Evolutionary conservation across 352 stramenopile species (phyloP).

Genomic region (Globisporangium abappressorium): DNA sequence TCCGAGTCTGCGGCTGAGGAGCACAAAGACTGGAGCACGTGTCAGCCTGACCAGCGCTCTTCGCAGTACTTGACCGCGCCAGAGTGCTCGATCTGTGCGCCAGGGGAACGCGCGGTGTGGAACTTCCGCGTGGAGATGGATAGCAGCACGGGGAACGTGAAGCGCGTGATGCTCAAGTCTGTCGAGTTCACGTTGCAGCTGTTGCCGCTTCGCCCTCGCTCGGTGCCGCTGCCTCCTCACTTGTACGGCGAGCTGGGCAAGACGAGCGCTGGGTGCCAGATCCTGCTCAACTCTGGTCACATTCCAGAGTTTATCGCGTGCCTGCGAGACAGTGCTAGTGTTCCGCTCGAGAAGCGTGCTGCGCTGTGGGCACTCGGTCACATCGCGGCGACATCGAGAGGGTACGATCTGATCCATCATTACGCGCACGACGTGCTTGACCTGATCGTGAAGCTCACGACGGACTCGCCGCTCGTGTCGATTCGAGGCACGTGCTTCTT

Average conservation of each 20-base stretch:
- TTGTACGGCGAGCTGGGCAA: conserved; percentile 86
- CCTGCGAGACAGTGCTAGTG: conserved; percentile 74
- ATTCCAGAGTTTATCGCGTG: conserved; percentile 83
- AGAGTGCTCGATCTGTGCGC: conserved; percentile 74
- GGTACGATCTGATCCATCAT: conserved; percentile 79
- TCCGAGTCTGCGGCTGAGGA: conserved; percentile 70
- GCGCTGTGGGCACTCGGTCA: conserved; percentile 83
- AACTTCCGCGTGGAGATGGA: conserved; percentile 90
- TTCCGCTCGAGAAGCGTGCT: conserved; percentile 83
- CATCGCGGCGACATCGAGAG: conserved; percentile 70
- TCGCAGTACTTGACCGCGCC: conserved; percentile 60
- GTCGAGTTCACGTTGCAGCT: conserved; percentile 88
- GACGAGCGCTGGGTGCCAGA: conserved; percentile 76
- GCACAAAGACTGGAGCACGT: conserved; percentile 89
- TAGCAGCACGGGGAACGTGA: conserved; percentile 49
- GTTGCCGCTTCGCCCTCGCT: conserved; percentile 69
- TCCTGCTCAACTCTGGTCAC: conserved; percentile 74
- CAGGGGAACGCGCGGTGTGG: conserved; percentile 82
- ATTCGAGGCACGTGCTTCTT: conserved; percentile 88
- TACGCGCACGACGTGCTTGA: conserved; percentile 84
- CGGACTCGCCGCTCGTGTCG: conserved; percentile 75
- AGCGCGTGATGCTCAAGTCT: conserved; percentile 83
- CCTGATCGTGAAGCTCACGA: conserved; percentile 84
- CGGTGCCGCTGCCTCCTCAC: conserved; percentile 77
- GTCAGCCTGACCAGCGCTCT: conserved; percentile 77